These are phyloP conservation scores for Funneliformis mosseae DNA, from an alignment of 192 early-diverging fungal genomes.

Conservation along the genomic window DNA sequence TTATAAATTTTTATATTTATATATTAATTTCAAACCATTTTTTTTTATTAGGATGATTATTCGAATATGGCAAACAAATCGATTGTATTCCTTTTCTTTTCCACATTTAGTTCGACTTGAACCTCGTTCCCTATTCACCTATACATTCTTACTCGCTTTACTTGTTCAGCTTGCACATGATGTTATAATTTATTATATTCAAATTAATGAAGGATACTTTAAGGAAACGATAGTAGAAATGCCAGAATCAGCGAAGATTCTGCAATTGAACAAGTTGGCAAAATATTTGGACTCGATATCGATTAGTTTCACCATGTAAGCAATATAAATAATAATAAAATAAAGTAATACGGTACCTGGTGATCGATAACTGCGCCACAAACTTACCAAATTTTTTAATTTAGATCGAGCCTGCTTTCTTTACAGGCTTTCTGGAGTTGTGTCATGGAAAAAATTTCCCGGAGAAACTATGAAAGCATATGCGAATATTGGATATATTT, in stretches of 20 bases:
- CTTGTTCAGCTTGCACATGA: background rate
- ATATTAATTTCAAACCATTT: background rate
- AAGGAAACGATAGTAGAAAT: background rate
- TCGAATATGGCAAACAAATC: background rate
- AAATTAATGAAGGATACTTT: background rate
- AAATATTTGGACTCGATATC: background rate
- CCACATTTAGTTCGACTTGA: background rate
- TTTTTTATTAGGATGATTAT: slow-evolving; percentile 12
- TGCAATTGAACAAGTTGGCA: no score
- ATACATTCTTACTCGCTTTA: slow-evolving; percentile 12
- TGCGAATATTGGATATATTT: slow-evolving; percentile 13
- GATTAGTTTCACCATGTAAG: slow-evolving; percentile 8
- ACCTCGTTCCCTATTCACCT: slow-evolving; percentile 2
- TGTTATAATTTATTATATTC: slow-evolving; percentile 10
- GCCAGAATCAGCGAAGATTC: background rate
- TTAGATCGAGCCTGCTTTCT: background rate
- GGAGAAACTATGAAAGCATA: background rate
- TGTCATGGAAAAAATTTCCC: slow-evolving; percentile 8
- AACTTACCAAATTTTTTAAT: background rate
- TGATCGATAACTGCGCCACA: background rate
- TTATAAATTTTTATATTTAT: background rate
- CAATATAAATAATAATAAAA: background rate
- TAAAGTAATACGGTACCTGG: background rate
- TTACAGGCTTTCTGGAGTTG: slow-evolving; percentile 4
- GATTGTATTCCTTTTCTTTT: background rate